These are phyloP conservation scores for Coniella vitis DNA, from an alignment of 2,329 filamentous ascomycete genomes.

Conservation along the genomic window DNA sequence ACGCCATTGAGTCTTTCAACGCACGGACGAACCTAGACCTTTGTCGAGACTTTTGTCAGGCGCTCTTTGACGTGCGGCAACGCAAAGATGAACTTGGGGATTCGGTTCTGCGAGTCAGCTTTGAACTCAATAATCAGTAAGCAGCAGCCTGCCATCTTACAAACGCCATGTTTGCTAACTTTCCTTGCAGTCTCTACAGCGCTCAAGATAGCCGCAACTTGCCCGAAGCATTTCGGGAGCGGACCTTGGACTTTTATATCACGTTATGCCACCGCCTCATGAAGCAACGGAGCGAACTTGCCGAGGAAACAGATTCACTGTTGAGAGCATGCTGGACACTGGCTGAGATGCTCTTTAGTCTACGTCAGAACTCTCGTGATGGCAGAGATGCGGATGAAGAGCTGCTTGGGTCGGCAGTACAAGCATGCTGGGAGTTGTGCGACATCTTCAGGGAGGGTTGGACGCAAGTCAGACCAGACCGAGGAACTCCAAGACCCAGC, in stretches of 20 bases:
- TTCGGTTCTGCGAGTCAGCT: conserved; percentile 84
- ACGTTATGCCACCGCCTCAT: conserved; percentile 92
- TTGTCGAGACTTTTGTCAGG: conserved; percentile 86
- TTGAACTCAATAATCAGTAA: conserved; percentile 88
- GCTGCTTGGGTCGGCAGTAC: conserved; percentile 76
- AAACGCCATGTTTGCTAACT: conserved; percentile 20
- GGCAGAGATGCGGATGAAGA: conserved; percentile 72
- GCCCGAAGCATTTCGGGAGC: conserved; percentile 79
- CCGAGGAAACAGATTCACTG: conserved; percentile 76
- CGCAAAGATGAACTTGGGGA: conserved; percentile 74
- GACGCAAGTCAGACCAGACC: conserved; percentile 80
- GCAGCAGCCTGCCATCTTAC: conserved; percentile 27
- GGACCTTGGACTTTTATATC: conserved; percentile 90
- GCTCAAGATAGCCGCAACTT: conserved; percentile 73
- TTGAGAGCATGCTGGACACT: conserved; percentile 83
- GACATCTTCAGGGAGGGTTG: conserved; percentile 90
- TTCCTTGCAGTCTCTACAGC: conserved; percentile 62
- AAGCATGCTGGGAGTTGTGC: conserved; percentile 91
- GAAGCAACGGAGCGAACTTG: conserved; percentile 78
- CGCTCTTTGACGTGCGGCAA: conserved; percentile 78
- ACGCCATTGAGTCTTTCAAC: conserved; percentile 58
- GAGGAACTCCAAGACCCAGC: conserved; percentile 75
- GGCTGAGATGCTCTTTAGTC: conserved; percentile 86
- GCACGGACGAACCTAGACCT: conserved; percentile 74
- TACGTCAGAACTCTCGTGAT: conserved; percentile 75